A percentile compares a stretch with the other conserved stretches of the same genome.
These are phyloP conservation scores for Cocos nucifera DNA, from an alignment of 176 grass and related monocot species.

Conservation along the genomic window DNA sequence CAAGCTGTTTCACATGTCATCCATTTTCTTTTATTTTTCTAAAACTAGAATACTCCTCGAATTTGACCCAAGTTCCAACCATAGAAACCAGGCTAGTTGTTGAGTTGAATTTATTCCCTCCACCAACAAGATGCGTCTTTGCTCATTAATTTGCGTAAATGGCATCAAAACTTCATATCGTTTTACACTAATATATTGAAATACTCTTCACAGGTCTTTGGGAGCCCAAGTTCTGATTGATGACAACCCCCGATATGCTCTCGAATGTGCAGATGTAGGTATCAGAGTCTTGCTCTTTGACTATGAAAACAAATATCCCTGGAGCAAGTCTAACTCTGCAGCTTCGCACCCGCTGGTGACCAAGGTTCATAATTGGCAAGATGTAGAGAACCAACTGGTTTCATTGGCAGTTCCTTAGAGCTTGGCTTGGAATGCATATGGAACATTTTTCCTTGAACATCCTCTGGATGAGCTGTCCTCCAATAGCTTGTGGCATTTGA, in stretches of 20 bases:
- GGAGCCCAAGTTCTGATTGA: constrained; percentile 86
- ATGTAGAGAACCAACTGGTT: constrained; percentile 67
- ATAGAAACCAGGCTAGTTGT: too few relatives aligned
- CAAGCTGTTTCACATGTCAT: too few relatives aligned
- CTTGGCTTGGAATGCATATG: neutral
- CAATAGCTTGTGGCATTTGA: too few relatives aligned
- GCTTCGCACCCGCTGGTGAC: constrained; percentile 77
- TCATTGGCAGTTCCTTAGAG: constrained; percentile 48
- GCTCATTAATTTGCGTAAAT: too few relatives aligned
- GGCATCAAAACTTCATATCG: too few relatives aligned
- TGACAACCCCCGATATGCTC: constrained; percentile 91
- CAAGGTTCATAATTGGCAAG: constrained; percentile 89
- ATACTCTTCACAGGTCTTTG: constrained; percentile 49
- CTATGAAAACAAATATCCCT: constrained; percentile 82
- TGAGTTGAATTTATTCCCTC: too few relatives aligned
- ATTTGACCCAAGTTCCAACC: too few relatives aligned
- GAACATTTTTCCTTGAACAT: too few relatives aligned
- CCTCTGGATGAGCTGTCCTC: too few relatives aligned
- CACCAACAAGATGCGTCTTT: too few relatives aligned
- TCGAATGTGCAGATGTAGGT: constrained; percentile 78
- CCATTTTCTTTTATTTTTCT: too few relatives aligned
- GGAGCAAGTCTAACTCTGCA: constrained; percentile 73
- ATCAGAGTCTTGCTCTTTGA: constrained; percentile 85
- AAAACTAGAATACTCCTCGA: too few relatives aligned
- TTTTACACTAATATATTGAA: neutral